Conservation (phyloP, 805 yeast genomes). For the Pichia insulana region DNA sequence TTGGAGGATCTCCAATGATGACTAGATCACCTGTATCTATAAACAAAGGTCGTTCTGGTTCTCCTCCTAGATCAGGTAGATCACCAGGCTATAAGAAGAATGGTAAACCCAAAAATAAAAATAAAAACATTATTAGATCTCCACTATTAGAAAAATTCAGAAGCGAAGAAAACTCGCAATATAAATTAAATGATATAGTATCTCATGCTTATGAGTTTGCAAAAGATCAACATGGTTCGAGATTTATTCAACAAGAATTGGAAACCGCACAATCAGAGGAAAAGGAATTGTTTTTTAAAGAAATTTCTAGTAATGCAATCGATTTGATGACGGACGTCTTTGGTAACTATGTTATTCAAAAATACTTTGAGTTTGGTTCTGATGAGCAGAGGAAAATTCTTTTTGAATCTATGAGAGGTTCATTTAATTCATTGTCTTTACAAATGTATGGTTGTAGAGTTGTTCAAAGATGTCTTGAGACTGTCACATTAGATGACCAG, state of each 20-base stretch:
- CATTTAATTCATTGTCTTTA: constrained; percentile 64
- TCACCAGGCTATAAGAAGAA: constrained; percentile 10
- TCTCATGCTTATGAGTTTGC: constrained; percentile 89
- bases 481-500: constrained; percentile 55
- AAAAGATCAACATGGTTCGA: constrained; percentile 93
- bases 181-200: constrained; percentile 61
- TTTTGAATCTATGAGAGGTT: constrained; percentile 64
- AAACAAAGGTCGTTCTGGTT: background rate
- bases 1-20: background rate
- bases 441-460: constrained; percentile 99
- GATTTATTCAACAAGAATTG: constrained; percentile 88
- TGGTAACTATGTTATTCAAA: constrained; percentile 95
- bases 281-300: constrained; percentile 75
- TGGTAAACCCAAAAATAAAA: constrained; percentile 17
- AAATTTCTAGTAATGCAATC: constrained; percentile 63
- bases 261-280: constrained; percentile 56
- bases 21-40: background rate
- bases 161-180: constrained; percentile 51
- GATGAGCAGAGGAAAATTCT: constrained; percentile 59
- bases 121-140: constrained; percentile 54
- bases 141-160: constrained; percentile 83
- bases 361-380: constrained; percentile 79
- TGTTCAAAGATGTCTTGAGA: constrained; percentile 86
- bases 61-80: constrained; percentile 5
- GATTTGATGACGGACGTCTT: constrained; percentile 93